phyloP scores from a whole-genome alignment of 2,329 filamentous ascomycete genomes.

The Cladosporium austrohemisphaericum region DNA sequence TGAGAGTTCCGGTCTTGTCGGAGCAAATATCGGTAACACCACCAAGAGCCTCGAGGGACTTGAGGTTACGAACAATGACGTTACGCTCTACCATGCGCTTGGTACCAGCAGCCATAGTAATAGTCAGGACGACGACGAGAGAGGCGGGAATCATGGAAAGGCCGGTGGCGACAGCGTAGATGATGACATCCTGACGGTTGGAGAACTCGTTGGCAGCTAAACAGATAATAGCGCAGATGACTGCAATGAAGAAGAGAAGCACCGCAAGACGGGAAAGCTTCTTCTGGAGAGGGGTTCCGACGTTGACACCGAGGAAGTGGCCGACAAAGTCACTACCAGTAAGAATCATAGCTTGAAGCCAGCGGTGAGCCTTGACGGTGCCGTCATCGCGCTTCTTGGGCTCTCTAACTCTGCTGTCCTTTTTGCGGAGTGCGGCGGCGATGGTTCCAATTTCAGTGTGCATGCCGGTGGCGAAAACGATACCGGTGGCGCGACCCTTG shows the following conservation, averaged over 20 bases:
- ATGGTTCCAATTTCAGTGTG: slow-evolving; percentile 72
- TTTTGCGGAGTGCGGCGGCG: slow-evolving; percentile 63
- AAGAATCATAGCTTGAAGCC: slow-evolving; percentile 48
- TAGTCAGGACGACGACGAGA: slow-evolving; percentile 37
- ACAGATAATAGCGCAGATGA: slow-evolving; percentile 66
- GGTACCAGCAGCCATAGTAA: slow-evolving; percentile 53
- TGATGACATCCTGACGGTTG: slow-evolving; percentile 58
- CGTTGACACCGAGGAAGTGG: slow-evolving; percentile 63
- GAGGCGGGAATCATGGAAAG: slow-evolving; percentile 60
- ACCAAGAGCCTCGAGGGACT: slow-evolving; percentile 62
- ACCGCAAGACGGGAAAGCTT: slow-evolving; percentile 84
- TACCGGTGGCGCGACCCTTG: slow-evolving; percentile 64
- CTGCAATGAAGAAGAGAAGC: slow-evolving; percentile 70
- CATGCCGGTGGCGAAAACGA: slow-evolving; percentile 70
- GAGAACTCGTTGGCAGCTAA: slow-evolving; percentile 58
- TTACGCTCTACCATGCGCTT: slow-evolving; percentile 62
- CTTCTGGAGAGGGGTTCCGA: slow-evolving; percentile 79
- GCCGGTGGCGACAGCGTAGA: slow-evolving; percentile 61
- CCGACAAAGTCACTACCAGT: slow-evolving; percentile 58
- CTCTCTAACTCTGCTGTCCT: slow-evolving; percentile 44
- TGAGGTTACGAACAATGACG: slow-evolving; percentile 63
- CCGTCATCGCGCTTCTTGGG: slow-evolving; percentile 40
- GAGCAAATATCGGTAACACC: slow-evolving; percentile 65
- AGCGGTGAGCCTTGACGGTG: slow-evolving; percentile 31
- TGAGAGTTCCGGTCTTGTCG: slow-evolving; percentile 64